A percentile compares a stretch with the other conserved stretches of the same genome.
Evolutionary conservation across 1,284 basidiomycete species (phyloP).

Genomic region (Tylopilus orsonianus): DNA sequence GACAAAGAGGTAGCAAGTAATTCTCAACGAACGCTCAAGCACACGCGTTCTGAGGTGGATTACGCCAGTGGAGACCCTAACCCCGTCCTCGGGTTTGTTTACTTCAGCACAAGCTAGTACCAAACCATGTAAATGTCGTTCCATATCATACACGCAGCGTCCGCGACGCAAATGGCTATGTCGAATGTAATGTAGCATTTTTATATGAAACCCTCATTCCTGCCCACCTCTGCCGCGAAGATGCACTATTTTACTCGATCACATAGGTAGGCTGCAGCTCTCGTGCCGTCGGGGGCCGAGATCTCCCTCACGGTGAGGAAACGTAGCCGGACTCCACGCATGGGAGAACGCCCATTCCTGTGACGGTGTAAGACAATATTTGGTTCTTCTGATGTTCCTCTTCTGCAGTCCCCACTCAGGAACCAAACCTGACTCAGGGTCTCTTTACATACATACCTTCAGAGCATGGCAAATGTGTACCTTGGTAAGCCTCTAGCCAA

Average conservation of each 20-base stretch:
- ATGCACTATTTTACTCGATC: neutral
- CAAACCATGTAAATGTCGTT: too few species aligned
- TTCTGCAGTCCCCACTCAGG: neutral
- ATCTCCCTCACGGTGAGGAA: neutral
- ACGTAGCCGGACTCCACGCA: constrained; percentile 7
- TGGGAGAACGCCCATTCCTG: neutral
- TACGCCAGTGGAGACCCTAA: constrained; percentile 18
- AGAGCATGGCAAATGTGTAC: constrained; percentile 5
- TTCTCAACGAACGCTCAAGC: neutral
- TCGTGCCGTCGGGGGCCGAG: neutral
- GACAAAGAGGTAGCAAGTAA: neutral
- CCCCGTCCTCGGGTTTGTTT: constrained; percentile 21
- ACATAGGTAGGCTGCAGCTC: neutral
- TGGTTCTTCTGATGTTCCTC: neutral
- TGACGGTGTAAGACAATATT: neutral
- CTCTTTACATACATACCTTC: neutral
- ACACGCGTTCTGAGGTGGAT: constrained; percentile 2
- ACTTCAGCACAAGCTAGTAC: neutral
- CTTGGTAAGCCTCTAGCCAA: neutral
- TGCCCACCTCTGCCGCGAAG: neutral
- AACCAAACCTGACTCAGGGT: neutral
- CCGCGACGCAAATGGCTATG: neutral
- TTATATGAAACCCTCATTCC: constrained; percentile 2
- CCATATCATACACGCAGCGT: neutral
- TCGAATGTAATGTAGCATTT: neutral